Evolutionary conservation across 2,329 filamentous ascomycete species (phyloP).

Genomic region (Ophiocordyceps camponoti-leonardi): DNA sequence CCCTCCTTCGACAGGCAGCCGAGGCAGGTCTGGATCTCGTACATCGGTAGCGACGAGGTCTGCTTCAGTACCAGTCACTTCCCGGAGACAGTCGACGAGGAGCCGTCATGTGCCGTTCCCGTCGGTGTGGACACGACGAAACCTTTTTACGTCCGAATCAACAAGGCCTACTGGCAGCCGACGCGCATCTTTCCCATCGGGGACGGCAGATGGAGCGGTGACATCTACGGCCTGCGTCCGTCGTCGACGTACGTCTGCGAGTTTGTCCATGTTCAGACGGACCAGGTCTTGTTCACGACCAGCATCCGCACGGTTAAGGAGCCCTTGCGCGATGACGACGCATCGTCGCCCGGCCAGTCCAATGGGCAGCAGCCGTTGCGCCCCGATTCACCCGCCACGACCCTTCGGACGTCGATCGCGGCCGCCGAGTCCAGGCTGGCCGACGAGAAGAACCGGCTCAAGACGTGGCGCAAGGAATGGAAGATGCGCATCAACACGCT

Average conservation of each 20-base stretch:
- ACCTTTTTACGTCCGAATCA: slow-evolving; percentile 64
- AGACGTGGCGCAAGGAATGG: slow-evolving; percentile 57
- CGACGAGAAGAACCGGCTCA: slow-evolving; percentile 52
- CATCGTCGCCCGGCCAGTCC: slow-evolving; percentile 13
- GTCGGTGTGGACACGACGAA: slow-evolving; percentile 49
- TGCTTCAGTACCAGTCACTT: slow-evolving; percentile 59
- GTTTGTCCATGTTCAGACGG: slow-evolving; percentile 51
- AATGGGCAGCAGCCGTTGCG: slow-evolving; percentile 43
- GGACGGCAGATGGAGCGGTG: slow-evolving; percentile 46
- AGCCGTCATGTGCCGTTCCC: slow-evolving; percentile 13
- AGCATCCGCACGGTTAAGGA: slow-evolving; percentile 50
- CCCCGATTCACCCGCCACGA: slow-evolving; percentile 61
- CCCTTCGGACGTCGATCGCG: slow-evolving; percentile 58
- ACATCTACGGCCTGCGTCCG: slow-evolving; percentile 52
- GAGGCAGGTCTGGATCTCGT: slow-evolving; percentile 65
- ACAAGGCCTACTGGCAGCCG: slow-evolving; percentile 65
- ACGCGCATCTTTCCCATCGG: slow-evolving; percentile 45
- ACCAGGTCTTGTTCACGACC: slow-evolving; percentile 50
- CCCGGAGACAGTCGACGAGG: slow-evolving; percentile 22
- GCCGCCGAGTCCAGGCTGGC: slow-evolving; percentile 52
- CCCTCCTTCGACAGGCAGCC: slow-evolving; percentile 49
- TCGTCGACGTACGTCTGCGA: slow-evolving; percentile 65
- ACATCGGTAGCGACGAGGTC: slow-evolving; percentile 62
- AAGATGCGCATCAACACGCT: slow-evolving; percentile 49
- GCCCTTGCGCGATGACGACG: slow-evolving; percentile 15